Conservation (phyloP, 2,329 filamentous ascomycete genomes). For the Cladosporium oxysporum region DNA sequence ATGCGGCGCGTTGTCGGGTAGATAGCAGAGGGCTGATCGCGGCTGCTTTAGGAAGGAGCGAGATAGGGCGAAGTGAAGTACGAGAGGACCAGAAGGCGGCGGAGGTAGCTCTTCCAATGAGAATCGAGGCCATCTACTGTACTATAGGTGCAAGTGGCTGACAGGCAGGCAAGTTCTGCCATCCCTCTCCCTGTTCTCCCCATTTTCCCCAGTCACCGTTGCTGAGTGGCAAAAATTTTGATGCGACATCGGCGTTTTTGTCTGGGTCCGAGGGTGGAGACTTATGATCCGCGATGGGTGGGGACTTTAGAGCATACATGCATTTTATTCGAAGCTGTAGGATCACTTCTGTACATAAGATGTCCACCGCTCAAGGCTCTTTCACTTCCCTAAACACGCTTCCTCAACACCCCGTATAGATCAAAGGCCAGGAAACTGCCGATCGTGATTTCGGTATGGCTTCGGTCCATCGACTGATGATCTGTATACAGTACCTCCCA, state of each 20-base stretch:
- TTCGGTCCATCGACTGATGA: not conserved
- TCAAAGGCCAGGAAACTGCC: not conserved
- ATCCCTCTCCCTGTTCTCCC: not conserved
- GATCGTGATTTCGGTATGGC: not conserved
- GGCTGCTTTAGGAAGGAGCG: constrained; percentile 19
- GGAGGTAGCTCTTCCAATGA: constrained; percentile 20
- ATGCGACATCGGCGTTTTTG: not conserved
- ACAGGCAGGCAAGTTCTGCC: not conserved
- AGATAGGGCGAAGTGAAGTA: constrained; percentile 16
- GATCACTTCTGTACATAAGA: not conserved
- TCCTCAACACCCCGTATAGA: not conserved
- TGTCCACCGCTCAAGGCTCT: not conserved
- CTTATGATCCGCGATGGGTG: not conserved
- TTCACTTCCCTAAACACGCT: not conserved
- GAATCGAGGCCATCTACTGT: constrained; percentile 19
- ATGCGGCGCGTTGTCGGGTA: constrained; percentile 17
- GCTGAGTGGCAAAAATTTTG: not conserved
- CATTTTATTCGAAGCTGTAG: not conserved
- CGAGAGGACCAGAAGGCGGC: constrained; percentile 17
- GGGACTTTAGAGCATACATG: not conserved
- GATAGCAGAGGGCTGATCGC: constrained; percentile 3
- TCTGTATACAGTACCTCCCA: not conserved
- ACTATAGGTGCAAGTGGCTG: constrained; percentile 1
- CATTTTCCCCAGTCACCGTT: constrained; percentile 1
- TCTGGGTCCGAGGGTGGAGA: not conserved